Evolutionary conservation across 805 yeast species (phyloP).

Genomic region (Yarrowia bubula): DNA sequence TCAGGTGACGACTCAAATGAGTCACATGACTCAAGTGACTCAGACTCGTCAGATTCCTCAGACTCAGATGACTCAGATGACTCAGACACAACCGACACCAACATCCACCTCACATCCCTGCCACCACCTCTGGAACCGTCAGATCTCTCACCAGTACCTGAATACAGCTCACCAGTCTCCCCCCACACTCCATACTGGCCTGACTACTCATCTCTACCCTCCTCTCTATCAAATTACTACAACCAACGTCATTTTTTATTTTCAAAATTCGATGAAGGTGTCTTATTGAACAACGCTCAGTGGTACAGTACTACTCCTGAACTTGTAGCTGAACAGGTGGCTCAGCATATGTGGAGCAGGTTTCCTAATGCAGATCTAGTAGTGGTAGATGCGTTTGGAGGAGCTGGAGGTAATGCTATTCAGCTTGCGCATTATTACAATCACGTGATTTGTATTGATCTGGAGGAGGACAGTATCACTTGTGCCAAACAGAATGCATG

Average conservation of each 20-base stretch:
- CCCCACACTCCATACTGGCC: slow-evolving; percentile 12
- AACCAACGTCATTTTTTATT: slow-evolving; percentile 58
- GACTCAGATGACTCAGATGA: neutral
- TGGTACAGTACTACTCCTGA: slow-evolving; percentile 94
- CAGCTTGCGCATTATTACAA: slow-evolving; percentile 57
- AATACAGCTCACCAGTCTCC: neutral
- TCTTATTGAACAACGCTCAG: slow-evolving; percentile 65
- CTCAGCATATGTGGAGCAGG: slow-evolving; percentile 30
- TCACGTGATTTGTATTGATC: slow-evolving; percentile 35
- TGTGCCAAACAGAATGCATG: slow-evolving; percentile 53
- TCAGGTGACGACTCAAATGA: too few species aligned
- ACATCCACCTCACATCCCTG: neutral
- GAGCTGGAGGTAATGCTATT: slow-evolving; percentile 84
- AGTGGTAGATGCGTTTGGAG: slow-evolving; percentile 71
- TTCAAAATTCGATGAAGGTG: slow-evolving; percentile 62
- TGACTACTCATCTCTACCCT: neutral
- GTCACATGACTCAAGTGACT: neutral
- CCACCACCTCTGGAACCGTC: neutral
- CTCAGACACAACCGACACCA: neutral
- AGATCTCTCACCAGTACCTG: neutral
- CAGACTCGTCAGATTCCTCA: neutral
- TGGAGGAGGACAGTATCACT: slow-evolving; percentile 30
- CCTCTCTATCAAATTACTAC: slow-evolving; percentile 28
- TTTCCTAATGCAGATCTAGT: slow-evolving; percentile 30
- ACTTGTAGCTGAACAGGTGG: slow-evolving; percentile 52